A percentile compares a stretch with the other conserved stretches of the same genome.
These are phyloP conservation scores for Dryas drummondii DNA, from an alignment of 306 rosid species.

Conservation along the genomic window DNA sequence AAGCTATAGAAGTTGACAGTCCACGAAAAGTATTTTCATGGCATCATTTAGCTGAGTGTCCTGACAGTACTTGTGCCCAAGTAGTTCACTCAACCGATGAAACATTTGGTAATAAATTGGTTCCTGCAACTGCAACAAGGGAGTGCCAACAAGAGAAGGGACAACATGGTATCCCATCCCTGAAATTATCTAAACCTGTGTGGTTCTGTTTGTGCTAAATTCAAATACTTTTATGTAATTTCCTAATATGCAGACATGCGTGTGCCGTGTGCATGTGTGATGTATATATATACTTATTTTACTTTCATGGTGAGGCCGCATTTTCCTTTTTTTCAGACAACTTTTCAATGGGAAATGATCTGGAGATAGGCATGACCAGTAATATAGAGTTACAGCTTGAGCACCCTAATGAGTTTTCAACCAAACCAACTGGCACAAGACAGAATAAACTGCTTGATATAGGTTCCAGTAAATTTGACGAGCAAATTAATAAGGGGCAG, in stretches of 20 bases:
- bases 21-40: constrained; percentile 55
- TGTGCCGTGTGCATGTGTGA: neutral
- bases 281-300: neutral
- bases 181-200: constrained; percentile 15
- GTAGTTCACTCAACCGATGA: constrained; percentile 71
- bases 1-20: constrained; percentile 79
- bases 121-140: constrained; percentile 37
- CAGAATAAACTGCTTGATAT: constrained; percentile 38
- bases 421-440: constrained; percentile 44
- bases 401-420: constrained; percentile 39
- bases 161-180: constrained; percentile 53
- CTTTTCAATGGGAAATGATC: constrained; percentile 34
- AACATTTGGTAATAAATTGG: constrained; percentile 38
- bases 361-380: constrained; percentile 32
- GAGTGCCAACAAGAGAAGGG: constrained; percentile 48
- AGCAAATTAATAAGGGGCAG: constrained; percentile 49
- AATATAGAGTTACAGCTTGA: constrained; percentile 40
- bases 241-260: neutral
- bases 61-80: constrained; percentile 86
- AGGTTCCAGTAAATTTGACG: constrained; percentile 48
- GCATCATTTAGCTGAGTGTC: constrained; percentile 51
- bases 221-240: neutral
- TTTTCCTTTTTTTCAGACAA: constrained; percentile 37
- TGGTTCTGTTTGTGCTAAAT: constrained; percentile 7
- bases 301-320: constrained; percentile 5